Percentiles rank a stretch among this genome's conserved stretches.
phyloP scores from a whole-genome alignment of 495 filamentous ascomycete species.

The Penicillium verhagenii region DNA sequence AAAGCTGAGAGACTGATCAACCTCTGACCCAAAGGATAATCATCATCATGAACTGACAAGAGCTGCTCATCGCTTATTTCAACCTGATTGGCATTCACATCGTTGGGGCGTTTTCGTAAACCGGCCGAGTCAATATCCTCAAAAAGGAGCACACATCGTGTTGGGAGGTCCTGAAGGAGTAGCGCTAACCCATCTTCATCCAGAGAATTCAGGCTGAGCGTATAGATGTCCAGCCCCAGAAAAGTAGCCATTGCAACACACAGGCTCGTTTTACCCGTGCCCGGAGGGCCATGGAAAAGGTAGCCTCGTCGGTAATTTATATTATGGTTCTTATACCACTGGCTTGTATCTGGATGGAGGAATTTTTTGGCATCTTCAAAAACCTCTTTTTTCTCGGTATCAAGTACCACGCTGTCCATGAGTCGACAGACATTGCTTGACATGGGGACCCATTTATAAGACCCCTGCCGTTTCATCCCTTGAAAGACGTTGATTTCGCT shows the following conservation, averaged over 20 bases:
- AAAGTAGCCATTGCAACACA: conserved; percentile 60
- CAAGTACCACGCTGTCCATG: conserved; percentile 59
- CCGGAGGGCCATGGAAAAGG: conserved; percentile 66
- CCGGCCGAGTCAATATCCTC: conserved; percentile 36
- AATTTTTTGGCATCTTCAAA: conserved; percentile 12
- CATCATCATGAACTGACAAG: background rate
- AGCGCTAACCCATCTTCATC: conserved; percentile 60
- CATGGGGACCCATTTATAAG: background rate
- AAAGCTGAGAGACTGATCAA: conserved; percentile 62
- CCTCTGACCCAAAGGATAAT: conserved; percentile 34
- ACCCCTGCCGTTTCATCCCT: background rate
- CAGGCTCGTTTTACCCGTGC: conserved; percentile 66
- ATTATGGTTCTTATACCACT: conserved; percentile 50
- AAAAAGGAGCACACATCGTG: conserved; percentile 33
- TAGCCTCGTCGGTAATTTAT: conserved; percentile 64
- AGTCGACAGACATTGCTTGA: conserved; percentile 42
- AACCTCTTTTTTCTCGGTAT: conserved; percentile 49
- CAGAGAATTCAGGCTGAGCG: conserved; percentile 31
- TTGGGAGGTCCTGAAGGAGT: conserved; percentile 55
- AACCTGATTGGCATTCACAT: background rate
- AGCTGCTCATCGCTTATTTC: background rate
- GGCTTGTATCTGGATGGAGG: conserved; percentile 9
- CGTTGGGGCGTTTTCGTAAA: background rate
- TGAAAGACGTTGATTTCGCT: background rate
- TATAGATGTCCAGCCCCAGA: conserved; percentile 61